Percentiles rank a stretch among this genome's conserved stretches.
These are phyloP conservation scores for Globisporangium abappressorium DNA, from an alignment of 352 stramenopile species.

Conservation along the genomic window DNA sequence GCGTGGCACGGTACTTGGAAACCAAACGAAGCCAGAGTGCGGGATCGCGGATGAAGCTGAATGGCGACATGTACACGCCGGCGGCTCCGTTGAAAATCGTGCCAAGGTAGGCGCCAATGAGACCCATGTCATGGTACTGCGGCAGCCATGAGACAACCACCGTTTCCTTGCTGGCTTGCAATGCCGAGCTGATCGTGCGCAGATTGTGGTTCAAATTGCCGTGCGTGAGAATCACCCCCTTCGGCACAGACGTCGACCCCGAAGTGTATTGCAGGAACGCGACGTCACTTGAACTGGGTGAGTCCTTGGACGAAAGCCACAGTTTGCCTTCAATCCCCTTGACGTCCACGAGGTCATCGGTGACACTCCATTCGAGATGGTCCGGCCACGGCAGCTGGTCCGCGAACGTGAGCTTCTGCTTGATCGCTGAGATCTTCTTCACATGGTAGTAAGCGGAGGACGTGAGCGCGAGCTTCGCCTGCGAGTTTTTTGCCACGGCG, in stretches of 20 bases:
- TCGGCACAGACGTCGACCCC: conserved; percentile 96
- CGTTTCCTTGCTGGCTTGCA: conserved; percentile 89
- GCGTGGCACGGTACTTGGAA: conserved; percentile 89
- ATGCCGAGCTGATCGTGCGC: conserved; percentile 91
- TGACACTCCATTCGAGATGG: conserved; percentile 85
- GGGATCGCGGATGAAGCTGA: conserved; percentile 97
- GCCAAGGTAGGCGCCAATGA: conserved; percentile 95
- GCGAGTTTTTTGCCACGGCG: conserved; percentile 89
- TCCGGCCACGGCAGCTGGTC: conserved; percentile 79
- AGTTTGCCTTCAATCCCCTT: conserved; percentile 41
- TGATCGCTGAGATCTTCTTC: conserved; percentile 90
- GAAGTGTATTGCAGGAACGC: conserved; percentile 99
- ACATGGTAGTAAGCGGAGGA: conserved; percentile 91
- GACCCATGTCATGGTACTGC: conserved; percentile 99
- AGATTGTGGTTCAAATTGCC: conserved; percentile 97
- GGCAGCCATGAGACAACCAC: conserved; percentile 98
- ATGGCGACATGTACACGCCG: conserved; percentile 97
- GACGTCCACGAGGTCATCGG: conserved; percentile 61
- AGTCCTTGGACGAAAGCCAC: conserved; percentile 35
- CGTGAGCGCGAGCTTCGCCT: conserved; percentile 93
- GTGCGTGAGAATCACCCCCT: conserved; percentile 98
- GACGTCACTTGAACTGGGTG: conserved; percentile 51
- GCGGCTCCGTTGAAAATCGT: conserved; percentile 84
- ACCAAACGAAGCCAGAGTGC: conserved; percentile 94
- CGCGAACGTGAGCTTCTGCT: conserved; percentile 79